Base-by-base conservation (phyloP, 805 yeast genomes). In the Candida railenensis region DNA sequence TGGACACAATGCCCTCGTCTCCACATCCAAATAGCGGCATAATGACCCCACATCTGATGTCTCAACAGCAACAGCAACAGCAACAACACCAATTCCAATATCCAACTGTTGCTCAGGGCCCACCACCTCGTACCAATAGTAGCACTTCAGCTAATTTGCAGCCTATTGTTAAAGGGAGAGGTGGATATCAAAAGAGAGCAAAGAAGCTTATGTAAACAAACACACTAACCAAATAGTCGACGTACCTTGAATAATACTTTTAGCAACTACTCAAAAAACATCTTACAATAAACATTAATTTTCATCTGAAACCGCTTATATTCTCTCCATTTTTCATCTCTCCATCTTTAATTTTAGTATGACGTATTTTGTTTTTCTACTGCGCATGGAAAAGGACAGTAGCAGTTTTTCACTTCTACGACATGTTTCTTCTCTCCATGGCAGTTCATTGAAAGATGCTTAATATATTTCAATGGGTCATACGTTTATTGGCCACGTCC, bases 121-220 rank as follows among this genome's bases (percentile, higher is more conserved):
- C 51, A 34, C 49, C 48, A 19, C 21, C 21, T 43, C 42, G 42
- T 16, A 45, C 53, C 22, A 38, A 33, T 34, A 38, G 47, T 40
- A 40, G 39, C 39, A 21, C 49, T 18, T 47, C 51, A 16, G 34
- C 51, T 5, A 58, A 46, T 19, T 47, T 46, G 22, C 55, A 48
- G n/a, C 74, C 76, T 0, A 67, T 66, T 7, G 52, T 72, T 40
- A 65, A 61, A 48, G 77, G 77, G 11, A 63, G 77, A 49, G 77
- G 77, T 2, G 77, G 77, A 0, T 68, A 67, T 50, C 77, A 72
- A 48, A 72, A 70, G 52, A 52, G 77, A 44, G 58, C 73, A 1
- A 70, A 67, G 52, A 69, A 67, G 49, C 49, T 59, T 41, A 69
- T 67, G 73, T 69, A 58, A 49, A 16, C 14, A 11, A 15, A 34